These are phyloP conservation scores for Saposhnikovia divaricata DNA, from an alignment of 129 eudicot species.

Conservation along the genomic window DNA sequence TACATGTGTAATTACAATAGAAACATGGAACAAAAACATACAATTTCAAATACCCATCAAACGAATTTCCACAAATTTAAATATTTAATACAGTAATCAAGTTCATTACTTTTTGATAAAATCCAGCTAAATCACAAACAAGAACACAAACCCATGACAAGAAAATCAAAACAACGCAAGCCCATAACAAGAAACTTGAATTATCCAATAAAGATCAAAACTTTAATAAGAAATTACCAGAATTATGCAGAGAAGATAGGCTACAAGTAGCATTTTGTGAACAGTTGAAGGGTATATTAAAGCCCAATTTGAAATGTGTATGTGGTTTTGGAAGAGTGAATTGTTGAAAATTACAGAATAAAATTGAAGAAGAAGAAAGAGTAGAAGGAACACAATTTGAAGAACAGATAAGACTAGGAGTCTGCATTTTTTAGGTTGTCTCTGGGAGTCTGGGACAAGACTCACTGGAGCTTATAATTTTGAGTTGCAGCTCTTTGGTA, in stretches of 20 bases:
- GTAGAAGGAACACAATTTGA: conserved; percentile 21
- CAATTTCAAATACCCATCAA: neutral
- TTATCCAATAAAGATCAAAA: neutral
- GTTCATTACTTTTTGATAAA: neutral
- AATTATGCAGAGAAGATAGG: conserved; percentile 21
- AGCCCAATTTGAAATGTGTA: conserved; percentile 4
- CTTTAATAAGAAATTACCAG: conserved; percentile 33
- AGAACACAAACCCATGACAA: conserved; percentile 4
- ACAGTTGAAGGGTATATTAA: conserved; percentile 10
- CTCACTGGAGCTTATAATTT: neutral
- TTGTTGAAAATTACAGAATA: conserved; percentile 10
- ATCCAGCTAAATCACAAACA: conserved; percentile 10
- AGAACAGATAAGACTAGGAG: conserved; percentile 29
- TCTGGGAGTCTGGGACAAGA: neutral
- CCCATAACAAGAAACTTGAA: conserved; percentile 6
- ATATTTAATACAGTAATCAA: too few relatives aligned
- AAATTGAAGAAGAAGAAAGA: conserved; percentile 18
- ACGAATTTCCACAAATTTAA: neutral
- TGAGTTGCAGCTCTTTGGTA: too few relatives aligned
- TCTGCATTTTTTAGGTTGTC: conserved; percentile 30
- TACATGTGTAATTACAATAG: neutral
- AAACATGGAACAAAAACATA: neutral
- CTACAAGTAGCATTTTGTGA: conserved; percentile 18
- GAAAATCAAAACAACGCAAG: neutral
- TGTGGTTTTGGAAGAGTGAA: conserved; percentile 4